These are phyloP conservation scores for Botryobasidium botryosum DNA, from an alignment of 768 basidiomycete genomes.

Conservation along the genomic window DNA sequence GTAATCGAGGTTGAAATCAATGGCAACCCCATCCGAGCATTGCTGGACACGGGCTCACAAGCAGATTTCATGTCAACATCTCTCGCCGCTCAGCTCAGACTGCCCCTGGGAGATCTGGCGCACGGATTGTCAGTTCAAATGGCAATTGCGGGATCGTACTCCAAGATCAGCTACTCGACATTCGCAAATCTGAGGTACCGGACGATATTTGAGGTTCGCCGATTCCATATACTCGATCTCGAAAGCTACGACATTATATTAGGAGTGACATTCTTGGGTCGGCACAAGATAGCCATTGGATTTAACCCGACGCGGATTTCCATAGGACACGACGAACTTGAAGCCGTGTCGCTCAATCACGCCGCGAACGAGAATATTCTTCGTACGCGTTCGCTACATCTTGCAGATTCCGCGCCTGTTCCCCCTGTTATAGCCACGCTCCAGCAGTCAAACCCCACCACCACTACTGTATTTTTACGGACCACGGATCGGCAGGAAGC, in stretches of 20 bases:
- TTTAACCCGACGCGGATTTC: conserved; percentile 4
- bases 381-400: too few species aligned
- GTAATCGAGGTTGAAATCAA: conserved; percentile 6
- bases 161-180: conserved; percentile 21
- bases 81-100: conserved; percentile 6
- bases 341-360: too few species aligned
- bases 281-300: too few species aligned
- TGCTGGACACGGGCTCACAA: conserved; percentile 9
- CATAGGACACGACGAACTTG: too few species aligned
- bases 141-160: conserved; percentile 26
- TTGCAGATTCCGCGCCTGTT: too few species aligned
- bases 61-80: conserved; percentile 11
- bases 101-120: conserved; percentile 12
- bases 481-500: too few species aligned
- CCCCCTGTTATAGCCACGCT: too few species aligned
- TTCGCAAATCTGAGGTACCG: conserved; percentile 22
- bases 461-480: too few species aligned
- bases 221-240: conserved; percentile 26
- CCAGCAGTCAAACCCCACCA: too few species aligned
- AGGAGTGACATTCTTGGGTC: conserved; percentile 12
- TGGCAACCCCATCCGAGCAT: not conserved
- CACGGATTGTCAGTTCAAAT: conserved; percentile 24
- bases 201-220: conserved; percentile 16
- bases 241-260: conserved; percentile 25
- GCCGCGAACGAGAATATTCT: too few species aligned